Evolutionary conservation across 1,284 basidiomycete genomes (phyloP).

Genomic region (Cerioporus squamosus): DNA sequence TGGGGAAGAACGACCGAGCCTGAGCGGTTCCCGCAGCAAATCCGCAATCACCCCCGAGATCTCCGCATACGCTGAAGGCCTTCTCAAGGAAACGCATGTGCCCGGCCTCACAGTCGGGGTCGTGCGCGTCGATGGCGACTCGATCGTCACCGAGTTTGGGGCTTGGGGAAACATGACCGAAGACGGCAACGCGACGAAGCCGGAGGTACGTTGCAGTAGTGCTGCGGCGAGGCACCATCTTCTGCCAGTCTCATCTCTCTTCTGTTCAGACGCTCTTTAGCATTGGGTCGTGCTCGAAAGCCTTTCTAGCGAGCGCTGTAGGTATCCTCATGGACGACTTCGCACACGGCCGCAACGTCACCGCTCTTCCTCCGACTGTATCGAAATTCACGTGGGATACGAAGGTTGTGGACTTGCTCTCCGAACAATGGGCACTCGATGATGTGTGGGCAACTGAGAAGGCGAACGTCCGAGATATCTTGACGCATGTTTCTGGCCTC

Average conservation of each 20-base stretch:
- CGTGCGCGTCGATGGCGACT: not conserved
- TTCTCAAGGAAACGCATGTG: not conserved
- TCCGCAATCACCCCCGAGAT: conserved; percentile 4
- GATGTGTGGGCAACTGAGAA: conserved; percentile 38
- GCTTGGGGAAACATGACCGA: conserved; percentile 9
- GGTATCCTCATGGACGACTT: conserved; percentile 45
- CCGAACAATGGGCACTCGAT: conserved; percentile 36
- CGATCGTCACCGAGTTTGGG: conserved; percentile 1
- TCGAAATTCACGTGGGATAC: conserved; percentile 38
- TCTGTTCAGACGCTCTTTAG: conserved; percentile 39
- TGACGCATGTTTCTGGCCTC: conserved; percentile 1
- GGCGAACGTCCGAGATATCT: conserved; percentile 35
- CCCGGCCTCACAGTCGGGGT: conserved; percentile 3
- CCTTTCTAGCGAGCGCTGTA: conserved; percentile 40
- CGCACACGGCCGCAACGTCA: conserved; percentile 36
- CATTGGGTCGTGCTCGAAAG: conserved; percentile 42
- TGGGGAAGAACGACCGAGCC: too few species aligned
- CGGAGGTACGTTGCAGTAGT: not conserved
- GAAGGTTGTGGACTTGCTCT: conserved; percentile 38
- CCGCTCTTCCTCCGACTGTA: conserved; percentile 37
- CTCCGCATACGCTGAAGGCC: not conserved
- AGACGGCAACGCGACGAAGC: not conserved
- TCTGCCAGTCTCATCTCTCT: too few species aligned
- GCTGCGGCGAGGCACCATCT: too few species aligned
- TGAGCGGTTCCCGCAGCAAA: too few species aligned